Evolutionary conservation across 2,329 filamentous ascomycete species (phyloP), one percentile per base, ranked within the genome.

Genomic region (Lanzia echinophila): DNA sequence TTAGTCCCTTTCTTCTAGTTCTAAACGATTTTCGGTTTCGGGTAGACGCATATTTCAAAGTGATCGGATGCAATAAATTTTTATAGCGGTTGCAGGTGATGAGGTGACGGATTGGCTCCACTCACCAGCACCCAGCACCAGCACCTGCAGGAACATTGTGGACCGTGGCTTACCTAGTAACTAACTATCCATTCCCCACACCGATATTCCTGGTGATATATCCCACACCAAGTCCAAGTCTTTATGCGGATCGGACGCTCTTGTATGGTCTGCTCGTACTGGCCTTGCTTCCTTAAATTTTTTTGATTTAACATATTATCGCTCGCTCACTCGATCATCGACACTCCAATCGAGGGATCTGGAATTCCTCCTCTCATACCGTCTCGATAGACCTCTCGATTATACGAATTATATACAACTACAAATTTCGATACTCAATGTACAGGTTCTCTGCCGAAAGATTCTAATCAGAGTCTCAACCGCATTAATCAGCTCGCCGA

Each of bases 331-430:
- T 8, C 24, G 24, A 4, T 28, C 17, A n/a, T 22, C 24, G 8
- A 64, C 63, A 59, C 65, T 55, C 62, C 65, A 62, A 64, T 64
- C 60, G 65, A 65, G 67, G 69, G 60, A 62, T 69, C 67, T 66
- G 69, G 67, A 58, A 69, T 70, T 70, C 66, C 69, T 69, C 65
- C 59, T 34, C 34, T n/a, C 6, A 8, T 32, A 28, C 19, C 50
- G 49, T 19, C 31, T 33, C 56, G 53, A 56, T 33, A 36, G 24
- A 38, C 11, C 24, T n/a, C 39, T 20, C 28, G 19, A 41, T 20
- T 7, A 12, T 24, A 42, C 7, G 38, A 42, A 33, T 11, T n/a
- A 42, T 22, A 42, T 28, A 39, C 31, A 19, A 36, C 17, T 19
- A 19, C 20, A 6, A 22, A 52, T 52, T 42, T 38, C 13, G 38